A percentile compares a stretch with the other conserved stretches of the same genome.
Evolutionary conservation across 116 monocot genomes (phyloP).

Genomic region (Papilionanthe hybrid): DNA sequence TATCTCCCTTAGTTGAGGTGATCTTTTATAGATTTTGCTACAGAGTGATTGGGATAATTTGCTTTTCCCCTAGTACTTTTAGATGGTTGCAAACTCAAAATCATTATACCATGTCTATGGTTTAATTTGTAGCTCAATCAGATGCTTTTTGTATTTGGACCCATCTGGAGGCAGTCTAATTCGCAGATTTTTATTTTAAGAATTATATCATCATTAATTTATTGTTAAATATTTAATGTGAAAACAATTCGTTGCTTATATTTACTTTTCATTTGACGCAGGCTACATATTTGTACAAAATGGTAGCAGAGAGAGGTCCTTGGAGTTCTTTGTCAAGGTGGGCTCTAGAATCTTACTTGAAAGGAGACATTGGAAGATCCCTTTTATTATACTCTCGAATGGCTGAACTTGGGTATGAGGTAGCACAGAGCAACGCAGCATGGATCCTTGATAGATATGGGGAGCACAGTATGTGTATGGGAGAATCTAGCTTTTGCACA

Average conservation of each 20-base stretch:
- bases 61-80: too few species aligned
- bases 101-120: neutral
- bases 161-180: neutral
- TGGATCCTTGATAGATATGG: conserved; percentile 97
- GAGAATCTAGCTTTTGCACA: conserved; percentile 83
- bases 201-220: neutral
- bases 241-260: neutral
- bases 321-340: conserved; percentile 92
- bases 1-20: too few species aligned
- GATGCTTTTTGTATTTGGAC: neutral
- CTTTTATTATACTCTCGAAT: conserved; percentile 83
- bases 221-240: neutral
- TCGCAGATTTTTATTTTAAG: neutral
- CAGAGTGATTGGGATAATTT: too few species aligned
- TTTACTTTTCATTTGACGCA: conserved; percentile 19
- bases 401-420: conserved; percentile 94
- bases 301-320: conserved; percentile 89
- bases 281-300: conserved; percentile 82
- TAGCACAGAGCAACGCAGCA: conserved; percentile 98
- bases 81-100: neutral
- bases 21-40: too few species aligned
- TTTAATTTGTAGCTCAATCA: neutral
- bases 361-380: conserved; percentile 83
- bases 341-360: conserved; percentile 86
- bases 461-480: conserved; percentile 86